Conservation (phyloP, 2,329 filamentous ascomycete genomes). For the Colletotrichum siamense region DNA sequence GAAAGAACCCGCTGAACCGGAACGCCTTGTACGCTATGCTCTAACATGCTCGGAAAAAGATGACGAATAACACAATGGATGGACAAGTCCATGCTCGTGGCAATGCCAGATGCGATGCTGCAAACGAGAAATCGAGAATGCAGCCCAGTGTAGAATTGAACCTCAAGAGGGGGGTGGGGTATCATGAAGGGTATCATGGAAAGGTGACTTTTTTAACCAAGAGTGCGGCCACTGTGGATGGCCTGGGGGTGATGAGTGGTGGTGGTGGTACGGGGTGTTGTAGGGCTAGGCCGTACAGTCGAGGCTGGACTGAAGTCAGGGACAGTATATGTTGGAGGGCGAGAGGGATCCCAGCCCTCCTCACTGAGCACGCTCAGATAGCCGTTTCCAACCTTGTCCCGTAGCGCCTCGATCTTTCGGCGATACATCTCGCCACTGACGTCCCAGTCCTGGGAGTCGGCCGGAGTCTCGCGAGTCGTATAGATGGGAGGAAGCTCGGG, state of each 20-base stretch:
- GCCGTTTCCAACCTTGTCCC: conserved; percentile 83
- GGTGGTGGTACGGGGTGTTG: conserved; percentile 40
- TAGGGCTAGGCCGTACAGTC: conserved; percentile 40
- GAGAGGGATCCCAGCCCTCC: conserved; percentile 65
- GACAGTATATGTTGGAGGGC: conserved; percentile 41
- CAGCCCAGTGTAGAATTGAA: conserved; percentile 19
- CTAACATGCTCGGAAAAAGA: conserved; percentile 32
- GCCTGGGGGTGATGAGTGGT: conserved; percentile 43
- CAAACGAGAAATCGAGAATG: conserved; percentile 8
- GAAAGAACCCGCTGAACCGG: conserved; percentile 27
- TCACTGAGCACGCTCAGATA: conserved; percentile 90
- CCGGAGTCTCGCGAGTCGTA: conserved; percentile 33
- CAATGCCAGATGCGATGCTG: conserved; percentile 18
- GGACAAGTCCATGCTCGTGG: conserved; percentile 16
- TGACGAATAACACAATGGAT: conserved; percentile 19
- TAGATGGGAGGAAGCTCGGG: conserved; percentile 38
- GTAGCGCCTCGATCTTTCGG: conserved; percentile 85
- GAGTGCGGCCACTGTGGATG: conserved; percentile 58
- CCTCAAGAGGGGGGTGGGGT: conserved; percentile 23
- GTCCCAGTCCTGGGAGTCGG: conserved; percentile 62
- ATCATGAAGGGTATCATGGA: conserved; percentile 29
- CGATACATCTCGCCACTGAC: conserved; percentile 79
- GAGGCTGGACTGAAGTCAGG: conserved; percentile 41
- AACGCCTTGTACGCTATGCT: conserved; percentile 49
- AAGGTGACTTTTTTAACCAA: conserved; percentile 43